These are phyloP conservation scores for Lichtheimia ornata DNA, from an alignment of 371 early-diverging fungal genomes.

Conservation along the genomic window DNA sequence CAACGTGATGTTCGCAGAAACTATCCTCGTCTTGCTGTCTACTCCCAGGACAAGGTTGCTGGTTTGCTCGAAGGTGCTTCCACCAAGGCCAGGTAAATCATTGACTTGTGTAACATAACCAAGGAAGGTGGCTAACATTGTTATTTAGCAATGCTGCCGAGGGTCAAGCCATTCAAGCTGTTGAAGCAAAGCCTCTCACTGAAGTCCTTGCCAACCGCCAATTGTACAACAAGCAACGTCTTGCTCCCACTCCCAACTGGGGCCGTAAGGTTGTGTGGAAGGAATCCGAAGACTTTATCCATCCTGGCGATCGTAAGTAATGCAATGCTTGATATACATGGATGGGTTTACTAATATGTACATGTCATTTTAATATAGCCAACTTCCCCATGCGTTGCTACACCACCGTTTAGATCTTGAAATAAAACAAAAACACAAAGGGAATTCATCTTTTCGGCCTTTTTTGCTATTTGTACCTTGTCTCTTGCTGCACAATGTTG, in stretches of 20 bases:
- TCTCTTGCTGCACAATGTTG: too few relatives aligned
- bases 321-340: neutral
- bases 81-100: conserved; percentile 42
- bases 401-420: conserved; percentile 13
- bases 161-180: conserved; percentile 19
- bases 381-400: conserved; percentile 16
- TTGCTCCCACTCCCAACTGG: conserved; percentile 46
- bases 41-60: conserved; percentile 78
- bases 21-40: conserved; percentile 87
- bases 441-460: too few relatives aligned
- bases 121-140: neutral
- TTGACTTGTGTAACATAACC: neutral
- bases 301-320: conserved; percentile 48
- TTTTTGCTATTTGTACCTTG: too few relatives aligned
- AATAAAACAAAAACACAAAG: neutral
- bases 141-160: conserved; percentile 28
- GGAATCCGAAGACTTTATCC: conserved; percentile 43
- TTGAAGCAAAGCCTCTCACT: conserved; percentile 40
- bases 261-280: conserved; percentile 43
- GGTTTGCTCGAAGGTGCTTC: conserved; percentile 57
- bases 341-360: neutral
- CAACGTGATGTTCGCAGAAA: conserved; percentile 88
- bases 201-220: conserved; percentile 40
- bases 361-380: conserved; percentile 8
- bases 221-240: conserved; percentile 34